phyloP scores from a whole-genome alignment of 1,284 basidiomycete species.

The Pulchroboletus neoregius region DNA sequence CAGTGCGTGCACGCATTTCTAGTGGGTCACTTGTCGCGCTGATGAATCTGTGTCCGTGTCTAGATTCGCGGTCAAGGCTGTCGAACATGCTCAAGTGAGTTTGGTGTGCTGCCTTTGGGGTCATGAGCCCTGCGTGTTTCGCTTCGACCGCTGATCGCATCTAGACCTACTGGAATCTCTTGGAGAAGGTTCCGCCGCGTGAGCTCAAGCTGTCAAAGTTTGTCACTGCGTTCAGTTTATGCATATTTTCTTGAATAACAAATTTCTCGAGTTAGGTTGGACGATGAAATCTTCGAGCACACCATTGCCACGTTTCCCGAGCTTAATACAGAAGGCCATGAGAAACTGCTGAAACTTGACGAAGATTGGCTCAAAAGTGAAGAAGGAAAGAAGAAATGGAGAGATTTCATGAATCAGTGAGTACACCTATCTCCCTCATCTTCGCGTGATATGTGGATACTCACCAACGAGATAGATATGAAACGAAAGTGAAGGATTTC shows the following conservation, averaged over 20 bases:
- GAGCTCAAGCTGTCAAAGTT: slow-evolving; percentile 81
- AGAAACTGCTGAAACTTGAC: slow-evolving; percentile 71
- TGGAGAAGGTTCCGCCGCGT: slow-evolving; percentile 78
- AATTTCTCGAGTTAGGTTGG: slow-evolving; percentile 51
- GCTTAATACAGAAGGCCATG: slow-evolving; percentile 59
- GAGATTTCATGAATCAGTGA: slow-evolving; percentile 83
- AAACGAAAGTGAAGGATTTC: slow-evolving; percentile 86
- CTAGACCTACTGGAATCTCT: slow-evolving; percentile 96
- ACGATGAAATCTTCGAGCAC: slow-evolving; percentile 89
- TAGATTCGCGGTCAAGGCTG: slow-evolving; percentile 93
- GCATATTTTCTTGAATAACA: slow-evolving; percentile 11
- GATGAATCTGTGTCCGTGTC: slow-evolving; percentile 15
- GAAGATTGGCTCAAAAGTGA: slow-evolving; percentile 95
- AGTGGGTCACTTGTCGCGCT: slow-evolving; percentile 16
- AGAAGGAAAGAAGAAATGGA: slow-evolving; percentile 90
- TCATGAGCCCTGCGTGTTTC: slow-evolving; percentile 1
- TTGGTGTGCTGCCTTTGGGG: slow-evolving; percentile 2
- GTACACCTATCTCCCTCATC: slow-evolving; percentile 28
- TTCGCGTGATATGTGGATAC: slow-evolving; percentile 3
- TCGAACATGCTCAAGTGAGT: slow-evolving; percentile 88
- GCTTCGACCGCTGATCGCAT: slow-evolving; percentile 17
- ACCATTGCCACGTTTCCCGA: slow-evolving; percentile 83
- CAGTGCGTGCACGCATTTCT: slow-evolving; percentile 56
- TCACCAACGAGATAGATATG: slow-evolving; percentile 51
- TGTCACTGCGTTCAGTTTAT: slow-evolving; percentile 23